Evolutionary conservation across 768 basidiomycete species (phyloP).

Genomic region (Suillus plorans): DNA sequence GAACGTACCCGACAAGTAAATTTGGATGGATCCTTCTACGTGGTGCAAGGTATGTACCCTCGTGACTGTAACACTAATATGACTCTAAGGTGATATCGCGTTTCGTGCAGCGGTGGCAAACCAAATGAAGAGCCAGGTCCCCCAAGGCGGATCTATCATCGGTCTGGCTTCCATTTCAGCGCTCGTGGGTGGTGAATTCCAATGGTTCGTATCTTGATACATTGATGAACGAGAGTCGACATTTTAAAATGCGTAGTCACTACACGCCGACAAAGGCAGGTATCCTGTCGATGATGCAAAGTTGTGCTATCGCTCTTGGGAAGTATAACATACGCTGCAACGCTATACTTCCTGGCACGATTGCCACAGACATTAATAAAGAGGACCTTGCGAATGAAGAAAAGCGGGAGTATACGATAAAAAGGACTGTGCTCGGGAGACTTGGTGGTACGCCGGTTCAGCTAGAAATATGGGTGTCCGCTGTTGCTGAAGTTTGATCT

Average conservation of each 20-base stretch:
- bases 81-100: slow-evolving; percentile 8
- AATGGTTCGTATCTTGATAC: slow-evolving; percentile 43
- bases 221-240: background rate
- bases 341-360: slow-evolving; percentile 72
- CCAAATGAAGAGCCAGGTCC: slow-evolving; percentile 68
- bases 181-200: slow-evolving; percentile 71
- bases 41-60: slow-evolving; percentile 51
- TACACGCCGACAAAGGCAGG: slow-evolving; percentile 83
- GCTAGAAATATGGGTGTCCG: background rate
- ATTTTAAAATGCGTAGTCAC: slow-evolving; percentile 39
- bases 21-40: slow-evolving; percentile 73
- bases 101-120: slow-evolving; percentile 56
- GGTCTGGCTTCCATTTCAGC: slow-evolving; percentile 80
- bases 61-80: background rate
- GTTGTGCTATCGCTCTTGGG: slow-evolving; percentile 74
- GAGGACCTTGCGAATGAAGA: slow-evolving; percentile 61
- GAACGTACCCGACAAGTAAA: slow-evolving; percentile 54
- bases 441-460: slow-evolving; percentile 52
- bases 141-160: slow-evolving; percentile 73
- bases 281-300: slow-evolving; percentile 77
- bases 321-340: slow-evolving; percentile 74
- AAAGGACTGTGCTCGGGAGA: slow-evolving; percentile 63
- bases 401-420: slow-evolving; percentile 64
- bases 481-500: background rate
- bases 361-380: slow-evolving; percentile 76